These are phyloP conservation scores for Quercus robur DNA, from an alignment of 306 rosid species.

Conservation along the genomic window DNA sequence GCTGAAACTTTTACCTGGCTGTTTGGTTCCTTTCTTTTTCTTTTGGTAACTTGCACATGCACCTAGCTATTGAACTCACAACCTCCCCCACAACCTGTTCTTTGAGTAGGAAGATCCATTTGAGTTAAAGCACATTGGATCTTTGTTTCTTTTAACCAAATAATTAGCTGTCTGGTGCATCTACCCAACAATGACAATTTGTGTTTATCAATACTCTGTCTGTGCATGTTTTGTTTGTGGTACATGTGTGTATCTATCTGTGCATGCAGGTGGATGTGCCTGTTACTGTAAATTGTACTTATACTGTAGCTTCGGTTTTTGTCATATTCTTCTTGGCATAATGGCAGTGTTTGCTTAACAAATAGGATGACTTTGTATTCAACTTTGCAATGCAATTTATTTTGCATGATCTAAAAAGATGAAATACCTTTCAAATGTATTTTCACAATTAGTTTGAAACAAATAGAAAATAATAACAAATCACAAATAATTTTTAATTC, in stretches of 20 bases:
- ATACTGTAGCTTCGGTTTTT: neutral
- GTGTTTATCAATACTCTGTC: neutral
- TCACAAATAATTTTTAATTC: too few relatives aligned
- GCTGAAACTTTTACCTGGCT: neutral
- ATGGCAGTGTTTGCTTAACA: neutral
- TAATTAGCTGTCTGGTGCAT: neutral
- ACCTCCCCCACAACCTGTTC: too few relatives aligned
- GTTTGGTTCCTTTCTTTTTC: constrained; percentile 1
- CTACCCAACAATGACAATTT: neutral
- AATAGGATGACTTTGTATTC: neutral
- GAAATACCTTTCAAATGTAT: too few relatives aligned
- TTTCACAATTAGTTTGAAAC: too few relatives aligned
- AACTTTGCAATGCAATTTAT: neutral
- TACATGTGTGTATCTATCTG: neutral
- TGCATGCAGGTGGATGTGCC: neutral
- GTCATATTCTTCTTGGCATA: neutral
- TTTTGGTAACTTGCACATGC: neutral
- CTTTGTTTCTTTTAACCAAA: neutral
- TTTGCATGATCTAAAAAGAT: neutral
- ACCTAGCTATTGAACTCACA: neutral
- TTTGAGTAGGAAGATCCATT: too few relatives aligned
- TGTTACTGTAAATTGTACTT: neutral
- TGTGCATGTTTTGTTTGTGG: neutral
- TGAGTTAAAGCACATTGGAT: neutral
- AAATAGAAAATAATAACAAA: too few relatives aligned